Evolutionary conservation across 495 filamentous ascomycete species (phyloP).

Genomic region (Halenospora varia): DNA sequence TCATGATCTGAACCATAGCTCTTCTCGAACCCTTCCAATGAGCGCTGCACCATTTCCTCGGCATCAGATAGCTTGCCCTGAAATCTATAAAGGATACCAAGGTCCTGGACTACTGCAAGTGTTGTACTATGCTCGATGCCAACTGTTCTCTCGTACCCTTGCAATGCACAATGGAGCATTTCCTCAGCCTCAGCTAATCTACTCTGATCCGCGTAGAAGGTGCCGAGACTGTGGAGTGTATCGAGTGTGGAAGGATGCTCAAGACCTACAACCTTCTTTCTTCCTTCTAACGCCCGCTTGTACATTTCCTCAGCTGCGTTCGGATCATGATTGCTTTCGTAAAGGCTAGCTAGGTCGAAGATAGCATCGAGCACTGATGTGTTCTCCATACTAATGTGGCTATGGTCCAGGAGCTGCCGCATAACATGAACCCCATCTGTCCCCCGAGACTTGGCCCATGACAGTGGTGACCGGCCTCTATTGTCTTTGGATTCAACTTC

Average conservation of each 20-base stretch:
- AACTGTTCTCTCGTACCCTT: too few relatives aligned
- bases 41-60: slow-evolving; percentile 32
- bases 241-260: slow-evolving; percentile 36
- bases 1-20: slow-evolving; percentile 33
- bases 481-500: too few relatives aligned
- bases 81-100: slow-evolving; percentile 27
- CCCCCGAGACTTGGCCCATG: too few relatives aligned
- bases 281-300: slow-evolving; percentile 31
- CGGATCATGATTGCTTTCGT: too few relatives aligned
- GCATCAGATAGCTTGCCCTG: slow-evolving; percentile 30
- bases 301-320: slow-evolving; percentile 32
- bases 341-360: too few relatives aligned
- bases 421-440: too few relatives aligned
- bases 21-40: slow-evolving; percentile 36
- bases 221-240: slow-evolving; percentile 26
- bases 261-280: slow-evolving; percentile 34
- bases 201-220: slow-evolving; percentile 29
- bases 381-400: too few relatives aligned
- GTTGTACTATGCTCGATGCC: too few relatives aligned
- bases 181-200: slow-evolving; percentile 29
- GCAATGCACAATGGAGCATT: slow-evolving; percentile 32
- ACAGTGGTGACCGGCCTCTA: too few relatives aligned
- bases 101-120: too few relatives aligned
- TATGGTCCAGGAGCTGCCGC: too few relatives aligned
- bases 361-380: too few relatives aligned